Base-by-base conservation (phyloP, 441 rosid species). In the Adansonia rubrostipa region DNA sequence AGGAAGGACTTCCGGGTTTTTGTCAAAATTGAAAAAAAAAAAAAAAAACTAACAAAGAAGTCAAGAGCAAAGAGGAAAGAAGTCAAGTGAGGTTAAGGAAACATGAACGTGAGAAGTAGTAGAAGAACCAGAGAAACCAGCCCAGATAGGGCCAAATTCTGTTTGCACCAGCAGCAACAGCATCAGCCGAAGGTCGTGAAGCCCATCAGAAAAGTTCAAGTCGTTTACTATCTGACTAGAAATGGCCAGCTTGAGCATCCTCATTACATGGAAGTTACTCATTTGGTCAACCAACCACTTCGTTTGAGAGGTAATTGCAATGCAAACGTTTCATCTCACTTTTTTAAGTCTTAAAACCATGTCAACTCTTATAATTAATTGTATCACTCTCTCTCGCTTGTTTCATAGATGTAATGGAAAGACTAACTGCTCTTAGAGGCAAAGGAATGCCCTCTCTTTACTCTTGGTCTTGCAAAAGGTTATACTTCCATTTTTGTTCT, bases 381-480 rank as follows among this genome's bases (percentile, higher is more conserved):
- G 14, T 51, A 36, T 24, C 53, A 44, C 9, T 19, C 7, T 19
- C 20, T 40, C 22, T 67, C 44, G 14, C 36, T 36, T 19, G n/a
- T 19, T 24, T 75, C 24, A 48, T 71, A 92, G 97, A 93, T 89
- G 88, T 93, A 62, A 82, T 83, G 85, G 93, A 91, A 53, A 83
- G 93, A 78, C 89, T 93, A 58, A 88, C 88, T 1, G 86, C 86
- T 71, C 88, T 95, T 6, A 89, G 98, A 81, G 98, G 98, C 77
- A 93, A 89, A 84, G 93, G 87, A 78, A 90, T 93, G 93, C 90
- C 94, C 2, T 87, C 93, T 44, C 81, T 89, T n/a, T 95, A 93
- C 65, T 92, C 99, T 42, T 95, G 99, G 99, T 93, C 99, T 44
- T 90, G 92, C 81, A 95, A 95, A 86, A 92, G 99, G 99, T 93